These are phyloP conservation scores for Exserohilum rostratum DNA, from an alignment of 2,329 filamentous ascomycete species.

Conservation along the genomic window DNA sequence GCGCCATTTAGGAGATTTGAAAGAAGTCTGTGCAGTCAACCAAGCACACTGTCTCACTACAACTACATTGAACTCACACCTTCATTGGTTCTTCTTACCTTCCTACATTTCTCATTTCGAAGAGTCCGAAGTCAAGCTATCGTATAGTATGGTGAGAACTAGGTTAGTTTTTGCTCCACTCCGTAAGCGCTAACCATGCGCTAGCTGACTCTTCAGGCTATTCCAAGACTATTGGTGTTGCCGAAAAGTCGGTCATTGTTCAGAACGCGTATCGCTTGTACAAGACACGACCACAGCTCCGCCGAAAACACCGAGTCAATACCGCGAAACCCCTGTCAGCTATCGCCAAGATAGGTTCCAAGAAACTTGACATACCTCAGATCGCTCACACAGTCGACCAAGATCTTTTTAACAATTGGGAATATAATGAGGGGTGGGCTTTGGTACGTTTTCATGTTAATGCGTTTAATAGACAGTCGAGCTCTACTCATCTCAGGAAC, in stretches of 20 bases:
- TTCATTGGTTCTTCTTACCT: too few relatives aligned
- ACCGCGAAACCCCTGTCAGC: neutral
- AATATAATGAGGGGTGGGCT: neutral
- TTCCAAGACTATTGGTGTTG: too few relatives aligned
- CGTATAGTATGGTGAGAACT: too few relatives aligned
- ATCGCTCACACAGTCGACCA: neutral
- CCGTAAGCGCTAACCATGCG: too few relatives aligned
- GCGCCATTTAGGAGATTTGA: too few relatives aligned
- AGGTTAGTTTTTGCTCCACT: too few relatives aligned
- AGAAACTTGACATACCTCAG: neutral
- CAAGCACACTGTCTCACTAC: too few relatives aligned
- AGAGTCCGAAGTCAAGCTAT: neutral
- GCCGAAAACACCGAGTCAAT: constrained; percentile 6
- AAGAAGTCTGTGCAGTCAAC: too few relatives aligned
- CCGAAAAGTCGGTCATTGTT: too few relatives aligned
- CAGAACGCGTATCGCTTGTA: neutral
- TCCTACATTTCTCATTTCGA: neutral
- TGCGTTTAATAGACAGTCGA: neutral
- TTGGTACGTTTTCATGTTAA: neutral
- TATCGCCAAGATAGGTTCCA: neutral
- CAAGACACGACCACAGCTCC: neutral
- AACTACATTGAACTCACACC: too few relatives aligned
- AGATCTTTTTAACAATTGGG: neutral
- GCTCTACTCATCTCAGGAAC: neutral
- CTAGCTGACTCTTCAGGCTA: too few relatives aligned